Evolutionary conservation across 78 protist genomes (phyloP).

Genomic region (Pigoraptor vietnamica): DNA sequence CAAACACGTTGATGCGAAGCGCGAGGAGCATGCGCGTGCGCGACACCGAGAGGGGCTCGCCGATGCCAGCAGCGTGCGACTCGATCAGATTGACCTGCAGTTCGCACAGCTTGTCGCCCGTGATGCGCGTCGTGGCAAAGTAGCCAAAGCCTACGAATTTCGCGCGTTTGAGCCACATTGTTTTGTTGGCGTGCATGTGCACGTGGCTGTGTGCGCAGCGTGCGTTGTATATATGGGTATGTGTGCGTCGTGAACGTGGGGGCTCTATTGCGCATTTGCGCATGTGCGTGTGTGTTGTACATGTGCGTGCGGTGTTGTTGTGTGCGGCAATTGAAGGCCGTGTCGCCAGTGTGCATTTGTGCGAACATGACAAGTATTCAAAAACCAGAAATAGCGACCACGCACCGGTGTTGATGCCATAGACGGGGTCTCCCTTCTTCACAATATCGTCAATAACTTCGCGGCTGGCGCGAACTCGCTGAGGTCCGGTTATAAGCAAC

Average conservation of each 20-base stretch:
- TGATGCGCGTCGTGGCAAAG: constrained; percentile 49
- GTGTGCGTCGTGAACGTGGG: not conserved
- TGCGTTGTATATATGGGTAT: not conserved
- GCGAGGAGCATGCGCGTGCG: constrained; percentile 66
- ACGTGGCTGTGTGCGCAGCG: too few species aligned
- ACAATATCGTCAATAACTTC: not conserved
- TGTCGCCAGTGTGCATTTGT: too few species aligned
- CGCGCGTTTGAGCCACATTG: not conserved
- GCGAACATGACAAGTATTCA: too few species aligned
- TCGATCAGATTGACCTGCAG: constrained; percentile 83
- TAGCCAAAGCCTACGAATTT: constrained; percentile 50
- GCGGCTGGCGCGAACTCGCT: too few species aligned
- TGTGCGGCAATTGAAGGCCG: too few species aligned
- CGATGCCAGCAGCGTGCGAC: constrained; percentile 87
- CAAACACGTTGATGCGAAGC: constrained; percentile 72
- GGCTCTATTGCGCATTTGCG: too few species aligned
- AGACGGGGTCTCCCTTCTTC: constrained; percentile 24
- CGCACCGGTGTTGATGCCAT: constrained; percentile 53
- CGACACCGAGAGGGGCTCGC: constrained; percentile 72
- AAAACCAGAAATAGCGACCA: too few species aligned
- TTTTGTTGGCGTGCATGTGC: not conserved
- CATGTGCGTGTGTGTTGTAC: too few species aligned
- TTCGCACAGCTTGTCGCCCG: constrained; percentile 27
- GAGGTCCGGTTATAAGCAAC: not conserved
- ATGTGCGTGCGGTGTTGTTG: too few species aligned